Percentiles rank a stretch among this genome's conserved stretches.
Conservation (phyloP, 2,329 filamentous ascomycete genomes). For the Paecilomyces fulvus region DNA sequence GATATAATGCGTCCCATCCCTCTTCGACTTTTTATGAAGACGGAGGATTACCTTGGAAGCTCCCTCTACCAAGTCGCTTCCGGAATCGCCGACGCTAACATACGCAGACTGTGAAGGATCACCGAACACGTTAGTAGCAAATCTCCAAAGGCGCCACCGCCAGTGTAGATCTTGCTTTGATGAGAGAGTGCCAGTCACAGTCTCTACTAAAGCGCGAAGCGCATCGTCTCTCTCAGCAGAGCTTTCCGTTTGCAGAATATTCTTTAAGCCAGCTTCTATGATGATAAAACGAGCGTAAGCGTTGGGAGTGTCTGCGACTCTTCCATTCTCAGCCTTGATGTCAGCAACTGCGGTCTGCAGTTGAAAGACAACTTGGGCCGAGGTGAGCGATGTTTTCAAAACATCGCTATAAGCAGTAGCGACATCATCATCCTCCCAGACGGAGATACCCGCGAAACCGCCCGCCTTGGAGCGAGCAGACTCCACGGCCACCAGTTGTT, state of each 20-base stretch:
- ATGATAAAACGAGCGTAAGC: slow-evolving; percentile 29
- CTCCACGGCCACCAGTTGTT: slow-evolving; percentile 30
- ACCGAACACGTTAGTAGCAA: slow-evolving; percentile 24
- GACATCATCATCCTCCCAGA: slow-evolving; percentile 40
- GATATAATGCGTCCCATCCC: slow-evolving; percentile 17
- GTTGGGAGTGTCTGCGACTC: slow-evolving; percentile 15
- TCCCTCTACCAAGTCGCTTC: slow-evolving; percentile 16
- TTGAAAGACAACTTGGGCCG: slow-evolving; percentile 19
- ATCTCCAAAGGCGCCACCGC: slow-evolving; percentile 35
- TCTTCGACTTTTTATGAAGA: slow-evolving; percentile 18
- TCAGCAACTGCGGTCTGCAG: slow-evolving; percentile 22
- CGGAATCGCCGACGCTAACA: slow-evolving; percentile 11
- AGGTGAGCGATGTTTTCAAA: slow-evolving; percentile 22
- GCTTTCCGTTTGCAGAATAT: slow-evolving; percentile 10
- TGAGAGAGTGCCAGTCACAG: slow-evolving; percentile 19
- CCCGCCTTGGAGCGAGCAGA: slow-evolving; percentile 17
- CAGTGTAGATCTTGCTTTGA: slow-evolving; percentile 25
- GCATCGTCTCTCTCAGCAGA: slow-evolving; percentile 15
- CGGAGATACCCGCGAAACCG: slow-evolving; percentile 19
- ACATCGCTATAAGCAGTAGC: slow-evolving; percentile 27
- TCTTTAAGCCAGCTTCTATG: slow-evolving; percentile 26
- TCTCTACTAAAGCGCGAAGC: slow-evolving; percentile 18
- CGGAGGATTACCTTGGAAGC: slow-evolving; percentile 22
- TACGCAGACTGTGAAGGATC: slow-evolving; percentile 17
- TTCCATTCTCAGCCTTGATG: slow-evolving; percentile 18